A percentile compares a stretch with the other conserved stretches of the same genome.
Conservation (phyloP, 192 early-diverging fungal genomes). For the Diversispora epigaea region DNA sequence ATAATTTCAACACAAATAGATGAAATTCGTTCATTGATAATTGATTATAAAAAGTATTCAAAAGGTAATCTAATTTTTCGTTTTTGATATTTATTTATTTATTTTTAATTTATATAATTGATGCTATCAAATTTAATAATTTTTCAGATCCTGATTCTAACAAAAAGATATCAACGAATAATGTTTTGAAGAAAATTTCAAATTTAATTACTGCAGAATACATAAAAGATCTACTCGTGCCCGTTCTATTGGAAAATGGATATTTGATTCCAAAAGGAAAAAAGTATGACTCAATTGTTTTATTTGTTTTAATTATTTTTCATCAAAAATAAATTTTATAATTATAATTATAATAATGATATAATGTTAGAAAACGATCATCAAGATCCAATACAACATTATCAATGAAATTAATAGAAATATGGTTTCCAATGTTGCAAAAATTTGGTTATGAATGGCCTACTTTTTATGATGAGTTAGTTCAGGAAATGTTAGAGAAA, state of each 20-base stretch:
- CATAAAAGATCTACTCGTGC: slow-evolving; percentile 48
- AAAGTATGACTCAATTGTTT: slow-evolving; percentile 1
- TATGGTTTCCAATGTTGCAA: slow-evolving; percentile 47
- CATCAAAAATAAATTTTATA: background rate
- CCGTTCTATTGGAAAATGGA: slow-evolving; percentile 54
- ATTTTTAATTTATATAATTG: background rate
- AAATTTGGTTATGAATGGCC: slow-evolving; percentile 41
- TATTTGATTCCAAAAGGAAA: slow-evolving; percentile 58
- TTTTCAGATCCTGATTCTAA: background rate
- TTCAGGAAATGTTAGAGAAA: slow-evolving; percentile 35
- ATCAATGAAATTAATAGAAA: slow-evolving; percentile 37
- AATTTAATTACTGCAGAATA: slow-evolving; percentile 44
- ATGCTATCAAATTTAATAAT: background rate
- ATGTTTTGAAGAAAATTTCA: slow-evolving; percentile 43
- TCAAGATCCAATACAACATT: slow-evolving; percentile 41
- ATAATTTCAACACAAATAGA: slow-evolving; percentile 26
- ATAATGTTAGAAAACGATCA: slow-evolving; percentile 37
- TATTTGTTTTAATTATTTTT: too few species aligned
- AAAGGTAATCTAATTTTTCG: slow-evolving; percentile 9
- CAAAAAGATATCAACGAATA: slow-evolving; percentile 15
- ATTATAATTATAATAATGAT: background rate
- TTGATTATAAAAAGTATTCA: slow-evolving; percentile 14
- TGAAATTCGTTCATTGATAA: slow-evolving; percentile 32
- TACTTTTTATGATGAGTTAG: slow-evolving; percentile 36
- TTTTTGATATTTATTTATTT: background rate